Evolutionary conservation across 2,329 filamentous ascomycete genomes (phyloP), one percentile per base, ranked within the genome.

Genomic region (Trichothecium roseum): DNA sequence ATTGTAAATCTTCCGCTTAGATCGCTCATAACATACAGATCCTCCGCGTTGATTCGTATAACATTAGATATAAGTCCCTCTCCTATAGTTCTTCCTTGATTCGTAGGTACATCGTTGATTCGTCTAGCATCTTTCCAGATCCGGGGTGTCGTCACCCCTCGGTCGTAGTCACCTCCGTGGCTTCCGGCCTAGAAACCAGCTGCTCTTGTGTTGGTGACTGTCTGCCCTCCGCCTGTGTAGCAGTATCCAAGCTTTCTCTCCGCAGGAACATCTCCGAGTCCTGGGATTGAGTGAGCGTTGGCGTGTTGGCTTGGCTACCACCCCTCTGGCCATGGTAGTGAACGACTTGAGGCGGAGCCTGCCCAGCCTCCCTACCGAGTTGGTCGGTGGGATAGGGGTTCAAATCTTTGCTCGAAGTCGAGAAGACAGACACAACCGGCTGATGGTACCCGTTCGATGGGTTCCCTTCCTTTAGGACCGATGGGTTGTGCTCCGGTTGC

Each of bases 391-490:
- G 77, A 48, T 81, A 81, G 1, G 72, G 78, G 46, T 81, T 73
- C 22, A 82, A 59, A 49, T 82, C 78, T 52, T 78, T 78, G 56
- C 76, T 81, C 8, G 77, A 81, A 2, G 78, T 82, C 26, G 77
- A 81, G 47, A 82, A 82, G 16, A 74, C 78, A 30, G 77, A 81
- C 30, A 81, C 71, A 16, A 81, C 63, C 5, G 78, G 77, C 50
- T 80, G 75, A 49, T 78, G 74, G 47, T 81, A 81, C n/a, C 75
- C 76, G 52, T 80, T 79, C 33, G 69, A 59, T 40, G 48, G 51
- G 45, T 51, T 62, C 49, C 60, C 65, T 29, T 58, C 56, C 35
- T 63, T 63, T 32, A 68, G 63, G 31, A 60, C 60, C 40, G 73
- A 68, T 32, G 65, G 66, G 43, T 56, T 48, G 45, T 74, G 74